Evolutionary conservation across 345 rosid genomes (phyloP).

Genomic region (Salix udensis): DNA sequence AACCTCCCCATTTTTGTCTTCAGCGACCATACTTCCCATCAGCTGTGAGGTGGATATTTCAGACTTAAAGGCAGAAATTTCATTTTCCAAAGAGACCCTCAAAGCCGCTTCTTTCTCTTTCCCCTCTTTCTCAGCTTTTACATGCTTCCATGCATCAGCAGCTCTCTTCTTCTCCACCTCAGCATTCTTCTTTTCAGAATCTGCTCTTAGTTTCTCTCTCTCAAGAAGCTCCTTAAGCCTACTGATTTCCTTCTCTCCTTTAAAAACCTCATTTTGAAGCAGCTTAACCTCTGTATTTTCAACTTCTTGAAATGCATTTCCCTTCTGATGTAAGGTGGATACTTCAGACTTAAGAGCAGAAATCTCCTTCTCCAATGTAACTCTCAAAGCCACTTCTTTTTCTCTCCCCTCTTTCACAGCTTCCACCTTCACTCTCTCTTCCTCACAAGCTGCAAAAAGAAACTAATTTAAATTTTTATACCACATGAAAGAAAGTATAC

Average conservation of each 20-base stretch:
- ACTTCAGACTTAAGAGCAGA: conserved; percentile 54
- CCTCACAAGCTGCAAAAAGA: conserved; percentile 43
- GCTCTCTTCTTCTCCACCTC: conserved; percentile 43
- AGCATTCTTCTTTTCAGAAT: conserved; percentile 54
- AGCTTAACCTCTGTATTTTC: conserved; percentile 30
- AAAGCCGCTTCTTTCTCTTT: conserved; percentile 26
- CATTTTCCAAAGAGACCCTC: conserved; percentile 45
- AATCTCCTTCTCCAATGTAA: conserved; percentile 48
- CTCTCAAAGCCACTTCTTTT: conserved; percentile 27
- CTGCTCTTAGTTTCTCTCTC: conserved; percentile 52
- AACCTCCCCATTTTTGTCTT: conserved; percentile 30
- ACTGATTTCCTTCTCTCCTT: conserved; percentile 38
- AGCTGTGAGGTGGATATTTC: conserved; percentile 44
- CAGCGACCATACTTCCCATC: conserved; percentile 31
- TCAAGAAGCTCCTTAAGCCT: conserved; percentile 50
- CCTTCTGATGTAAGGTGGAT: conserved; percentile 35
- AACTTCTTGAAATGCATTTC: conserved; percentile 29
- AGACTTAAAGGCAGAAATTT: conserved; percentile 47
- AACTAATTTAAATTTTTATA: background rate
- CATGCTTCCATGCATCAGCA: conserved; percentile 38
- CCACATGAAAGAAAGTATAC: background rate
- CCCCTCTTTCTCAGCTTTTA: conserved; percentile 37
- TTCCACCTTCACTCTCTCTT: conserved; percentile 30
- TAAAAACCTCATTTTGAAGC: conserved; percentile 33
- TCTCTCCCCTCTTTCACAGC: conserved; percentile 37